A percentile compares a stretch with the other conserved stretches of the same genome.
phyloP scores from a whole-genome alignment of 2,329 filamentous ascomycete species.

The Geosmithia morbida region DNA sequence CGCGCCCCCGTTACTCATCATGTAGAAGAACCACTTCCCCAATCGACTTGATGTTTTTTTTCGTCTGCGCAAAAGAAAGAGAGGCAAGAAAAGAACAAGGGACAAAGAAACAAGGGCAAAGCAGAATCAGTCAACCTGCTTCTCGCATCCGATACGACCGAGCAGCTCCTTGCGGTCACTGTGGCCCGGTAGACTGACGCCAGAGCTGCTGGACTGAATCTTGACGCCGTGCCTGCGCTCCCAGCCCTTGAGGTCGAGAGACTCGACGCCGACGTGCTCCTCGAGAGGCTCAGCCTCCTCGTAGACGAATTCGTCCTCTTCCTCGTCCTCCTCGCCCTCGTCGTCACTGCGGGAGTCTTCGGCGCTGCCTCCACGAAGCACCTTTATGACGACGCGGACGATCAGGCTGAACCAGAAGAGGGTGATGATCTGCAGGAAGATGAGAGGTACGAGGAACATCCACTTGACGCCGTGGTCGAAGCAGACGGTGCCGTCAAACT shows the following conservation, averaged over 20 bases:
- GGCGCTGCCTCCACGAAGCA: constrained; percentile 61
- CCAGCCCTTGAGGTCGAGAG: constrained; percentile 52
- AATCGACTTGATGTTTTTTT: too few species aligned
- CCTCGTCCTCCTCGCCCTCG: constrained; percentile 55
- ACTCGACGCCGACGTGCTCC: constrained; percentile 63
- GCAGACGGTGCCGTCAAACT: constrained; percentile 62
- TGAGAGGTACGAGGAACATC: constrained; percentile 62
- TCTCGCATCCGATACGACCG: constrained; percentile 71
- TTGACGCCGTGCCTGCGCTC: constrained; percentile 40
- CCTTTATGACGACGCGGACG: constrained; percentile 63
- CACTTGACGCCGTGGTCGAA: constrained; percentile 62
- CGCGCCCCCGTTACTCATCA: too few species aligned
- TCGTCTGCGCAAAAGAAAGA: not conserved
- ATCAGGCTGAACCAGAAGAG: constrained; percentile 88
- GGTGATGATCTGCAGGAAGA: constrained; percentile 67
- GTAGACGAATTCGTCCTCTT: constrained; percentile 37
- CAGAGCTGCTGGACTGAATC: constrained; percentile 36
- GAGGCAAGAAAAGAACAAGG: not conserved
- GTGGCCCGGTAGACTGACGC: constrained; percentile 54
- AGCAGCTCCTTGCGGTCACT: constrained; percentile 70
- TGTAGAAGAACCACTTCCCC: too few species aligned
- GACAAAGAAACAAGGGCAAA: not conserved
- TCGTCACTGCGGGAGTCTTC: constrained; percentile 84
- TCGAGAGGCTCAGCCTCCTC: constrained; percentile 46
- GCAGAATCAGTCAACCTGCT: constrained; percentile 38